These are phyloP conservation scores for Emmonsiellopsis sp. DNA, from an alignment of 2,329 filamentous ascomycete species.

Conservation along the genomic window DNA sequence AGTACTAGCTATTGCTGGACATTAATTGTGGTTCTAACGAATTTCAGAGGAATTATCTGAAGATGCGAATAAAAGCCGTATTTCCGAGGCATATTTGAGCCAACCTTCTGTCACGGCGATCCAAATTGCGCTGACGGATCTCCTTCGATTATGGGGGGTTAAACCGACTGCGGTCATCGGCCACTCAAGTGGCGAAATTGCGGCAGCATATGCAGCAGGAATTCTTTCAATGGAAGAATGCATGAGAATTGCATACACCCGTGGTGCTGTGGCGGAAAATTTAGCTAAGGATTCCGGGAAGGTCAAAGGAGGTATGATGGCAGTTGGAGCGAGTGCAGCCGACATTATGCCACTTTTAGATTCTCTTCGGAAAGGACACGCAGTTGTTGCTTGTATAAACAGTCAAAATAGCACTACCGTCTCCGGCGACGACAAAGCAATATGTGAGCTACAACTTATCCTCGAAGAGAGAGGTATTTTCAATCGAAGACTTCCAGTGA, in stretches of 20 bases:
- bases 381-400: slow-evolving; percentile 21
- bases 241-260: slow-evolving; percentile 17
- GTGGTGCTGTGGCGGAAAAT: slow-evolving; percentile 9
- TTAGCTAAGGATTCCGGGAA: slow-evolving; percentile 8
- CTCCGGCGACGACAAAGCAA: slow-evolving; percentile 17
- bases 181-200: slow-evolving; percentile 25
- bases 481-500: slow-evolving; percentile 20
- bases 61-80: not conserved
- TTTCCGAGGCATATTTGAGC: slow-evolving; percentile 15
- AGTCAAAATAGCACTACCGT: slow-evolving; percentile 20
- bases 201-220: slow-evolving; percentile 23
- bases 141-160: slow-evolving; percentile 19
- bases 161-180: slow-evolving; percentile 18
- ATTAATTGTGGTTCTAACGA: slow-evolving; percentile 14
- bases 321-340: slow-evolving; percentile 11
- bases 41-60: slow-evolving; percentile 1
- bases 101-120: slow-evolving; percentile 23
- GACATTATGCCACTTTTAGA: not conserved
- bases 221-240: slow-evolving; percentile 13
- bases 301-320: slow-evolving; percentile 20
- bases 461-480: slow-evolving; percentile 18
- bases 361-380: slow-evolving; percentile 13
- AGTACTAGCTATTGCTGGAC: slow-evolving; percentile 2
- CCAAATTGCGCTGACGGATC: slow-evolving; percentile 21
- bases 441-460: slow-evolving; percentile 16